These are phyloP conservation scores for Thuja plicata DNA, from an alignment of 83 land plant species.

Conservation along the genomic window DNA sequence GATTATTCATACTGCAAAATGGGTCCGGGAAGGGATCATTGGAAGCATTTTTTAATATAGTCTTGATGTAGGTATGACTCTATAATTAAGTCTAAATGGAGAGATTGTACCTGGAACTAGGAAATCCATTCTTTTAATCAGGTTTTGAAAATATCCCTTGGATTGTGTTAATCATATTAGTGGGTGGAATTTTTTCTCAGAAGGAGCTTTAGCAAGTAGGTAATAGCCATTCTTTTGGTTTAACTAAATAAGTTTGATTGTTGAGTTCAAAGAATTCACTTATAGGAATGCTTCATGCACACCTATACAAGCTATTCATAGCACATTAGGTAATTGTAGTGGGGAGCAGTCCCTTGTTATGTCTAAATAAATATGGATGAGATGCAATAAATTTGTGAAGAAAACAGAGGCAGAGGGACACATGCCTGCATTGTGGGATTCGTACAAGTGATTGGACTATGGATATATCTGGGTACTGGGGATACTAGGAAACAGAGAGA, in stretches of 20 bases:
- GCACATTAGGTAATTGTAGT: background rate
- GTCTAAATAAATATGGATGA: background rate
- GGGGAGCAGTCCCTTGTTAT: background rate
- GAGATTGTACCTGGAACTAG: background rate
- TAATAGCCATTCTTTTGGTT: background rate
- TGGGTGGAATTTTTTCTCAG: background rate
- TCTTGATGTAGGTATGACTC: background rate
- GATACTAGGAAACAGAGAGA: too few species aligned
- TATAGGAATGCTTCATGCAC: background rate
- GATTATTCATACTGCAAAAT: background rate
- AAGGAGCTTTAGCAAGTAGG: background rate
- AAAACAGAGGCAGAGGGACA: background rate
- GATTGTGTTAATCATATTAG: background rate
- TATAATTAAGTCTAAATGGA: background rate
- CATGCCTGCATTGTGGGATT: too few species aligned
- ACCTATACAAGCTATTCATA: background rate
- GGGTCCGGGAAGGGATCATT: background rate
- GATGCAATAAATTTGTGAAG: background rate
- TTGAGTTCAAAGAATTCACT: background rate
- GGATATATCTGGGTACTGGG: too few species aligned
- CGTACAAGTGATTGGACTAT: too few species aligned
- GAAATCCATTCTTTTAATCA: background rate
- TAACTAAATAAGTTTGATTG: background rate
- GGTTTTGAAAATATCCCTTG: background rate
- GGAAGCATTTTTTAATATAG: background rate